A percentile compares a stretch with the other conserved stretches of the same genome.
Conservation (phyloP, 2,329 filamentous ascomycete species). For the Botrytis hyacinthi region DNA sequence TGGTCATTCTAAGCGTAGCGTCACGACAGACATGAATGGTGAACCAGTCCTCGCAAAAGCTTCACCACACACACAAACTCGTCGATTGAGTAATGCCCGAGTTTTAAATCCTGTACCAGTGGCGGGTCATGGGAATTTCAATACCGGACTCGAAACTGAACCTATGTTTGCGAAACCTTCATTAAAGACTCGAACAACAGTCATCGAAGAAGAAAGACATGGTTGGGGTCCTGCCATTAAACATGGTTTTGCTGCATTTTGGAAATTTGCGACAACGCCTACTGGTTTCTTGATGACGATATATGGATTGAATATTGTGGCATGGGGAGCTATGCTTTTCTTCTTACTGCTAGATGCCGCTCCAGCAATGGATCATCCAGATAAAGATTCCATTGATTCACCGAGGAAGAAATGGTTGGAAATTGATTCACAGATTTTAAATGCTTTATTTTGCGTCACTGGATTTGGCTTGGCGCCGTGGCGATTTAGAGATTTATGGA, state of each 20-base stretch:
- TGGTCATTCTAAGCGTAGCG: slow-evolving; percentile 22
- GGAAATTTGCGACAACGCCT: slow-evolving; percentile 70
- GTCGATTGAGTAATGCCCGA: background rate
- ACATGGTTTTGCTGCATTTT: slow-evolving; percentile 59
- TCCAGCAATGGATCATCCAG: slow-evolving; percentile 67
- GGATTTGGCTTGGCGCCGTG: slow-evolving; percentile 63
- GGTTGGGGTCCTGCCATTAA: slow-evolving; percentile 53
- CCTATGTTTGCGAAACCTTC: background rate
- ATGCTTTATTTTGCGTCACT: slow-evolving; percentile 29
- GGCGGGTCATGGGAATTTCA: background rate
- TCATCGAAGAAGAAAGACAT: slow-evolving; percentile 19
- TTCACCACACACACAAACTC: background rate
- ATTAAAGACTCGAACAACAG: background rate
- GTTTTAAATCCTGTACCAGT: background rate
- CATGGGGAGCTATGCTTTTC: slow-evolving; percentile 91
- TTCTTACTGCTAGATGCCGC: slow-evolving; percentile 71
- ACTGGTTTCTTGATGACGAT: slow-evolving; percentile 73
- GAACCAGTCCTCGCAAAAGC: slow-evolving; percentile 6
- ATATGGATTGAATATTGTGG: slow-evolving; percentile 77
- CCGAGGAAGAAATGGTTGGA: slow-evolving; percentile 79
- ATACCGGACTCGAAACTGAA: background rate
- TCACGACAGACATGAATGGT: slow-evolving; percentile 28
- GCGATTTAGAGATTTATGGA: slow-evolving; percentile 74
- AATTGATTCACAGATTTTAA: slow-evolving; percentile 42
- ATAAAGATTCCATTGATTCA: slow-evolving; percentile 68